Evolutionary conservation across 2,329 filamentous ascomycete genomes (phyloP).

Genomic region (Colletotrichum theobromicola): DNA sequence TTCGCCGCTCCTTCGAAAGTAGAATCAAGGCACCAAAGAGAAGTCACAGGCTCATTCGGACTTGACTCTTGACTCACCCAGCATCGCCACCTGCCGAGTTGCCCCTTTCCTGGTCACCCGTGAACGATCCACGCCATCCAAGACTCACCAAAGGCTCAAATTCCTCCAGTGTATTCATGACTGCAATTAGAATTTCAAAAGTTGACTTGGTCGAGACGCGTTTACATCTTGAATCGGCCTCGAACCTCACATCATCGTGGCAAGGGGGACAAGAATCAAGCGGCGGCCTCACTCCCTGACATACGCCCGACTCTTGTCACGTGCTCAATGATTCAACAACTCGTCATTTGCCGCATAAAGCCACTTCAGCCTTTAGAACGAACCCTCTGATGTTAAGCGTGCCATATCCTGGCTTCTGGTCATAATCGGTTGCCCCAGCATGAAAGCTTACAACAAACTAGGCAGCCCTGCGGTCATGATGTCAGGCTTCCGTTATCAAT

Average conservation of each 20-base stretch:
- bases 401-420: not conserved
- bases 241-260: not conserved
- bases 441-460: not conserved
- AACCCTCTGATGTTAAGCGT: too few species aligned
- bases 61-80: not conserved
- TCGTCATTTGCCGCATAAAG: not conserved
- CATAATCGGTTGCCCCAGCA: not conserved
- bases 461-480: not conserved
- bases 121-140: not conserved
- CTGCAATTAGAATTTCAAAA: not conserved
- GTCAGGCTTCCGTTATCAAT: not conserved
- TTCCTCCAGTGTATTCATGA: rapidly evolving
- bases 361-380: not conserved
- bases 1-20: not conserved
- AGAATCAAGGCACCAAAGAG: not conserved
- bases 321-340: not conserved
- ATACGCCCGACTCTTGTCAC: not conserved
- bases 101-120: not conserved
- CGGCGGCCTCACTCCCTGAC: not conserved
- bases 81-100: not conserved
- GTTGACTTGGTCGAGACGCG: too few species aligned
- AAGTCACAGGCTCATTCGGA: rapidly evolving
- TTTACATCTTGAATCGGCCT: not conserved
- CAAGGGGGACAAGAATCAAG: not conserved
- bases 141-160: not conserved